phyloP scores from a whole-genome alignment of 2,329 filamentous ascomycete genomes.

The Dothideomycetes sp. region DNA sequence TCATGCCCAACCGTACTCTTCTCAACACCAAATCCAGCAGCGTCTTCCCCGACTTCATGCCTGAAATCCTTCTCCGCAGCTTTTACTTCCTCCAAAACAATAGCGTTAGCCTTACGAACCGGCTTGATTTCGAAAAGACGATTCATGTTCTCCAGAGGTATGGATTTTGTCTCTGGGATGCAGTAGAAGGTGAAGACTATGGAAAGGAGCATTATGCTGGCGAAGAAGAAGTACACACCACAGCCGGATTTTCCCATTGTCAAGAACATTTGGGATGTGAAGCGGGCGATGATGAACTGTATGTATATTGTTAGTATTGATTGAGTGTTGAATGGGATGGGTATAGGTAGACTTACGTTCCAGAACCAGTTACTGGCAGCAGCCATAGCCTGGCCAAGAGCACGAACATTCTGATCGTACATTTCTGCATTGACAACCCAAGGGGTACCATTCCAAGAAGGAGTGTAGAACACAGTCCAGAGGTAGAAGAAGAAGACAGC shows the following conservation, averaged over 20 bases:
- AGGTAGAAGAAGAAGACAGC: slow-evolving; percentile 49
- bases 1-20: slow-evolving; percentile 6
- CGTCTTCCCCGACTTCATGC: slow-evolving; percentile 29
- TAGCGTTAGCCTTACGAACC: slow-evolving; percentile 31
- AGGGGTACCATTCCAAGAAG: slow-evolving; percentile 26
- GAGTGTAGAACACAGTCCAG: slow-evolving; percentile 45
- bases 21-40: slow-evolving; percentile 6
- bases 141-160: slow-evolving; percentile 40
- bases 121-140: slow-evolving; percentile 38
- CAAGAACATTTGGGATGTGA: slow-evolving; percentile 42
- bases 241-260: slow-evolving; percentile 32
- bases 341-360: neutral
- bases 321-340: too few relatives aligned
- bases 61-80: slow-evolving; percentile 8
- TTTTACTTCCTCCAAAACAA: slow-evolving; percentile 28
- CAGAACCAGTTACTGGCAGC: slow-evolving; percentile 28
- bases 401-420: slow-evolving; percentile 33
- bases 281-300: slow-evolving; percentile 31
- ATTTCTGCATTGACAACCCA: slow-evolving; percentile 42
- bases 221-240: slow-evolving; percentile 38
- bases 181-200: slow-evolving; percentile 39
- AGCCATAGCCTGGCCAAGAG: slow-evolving; percentile 27
- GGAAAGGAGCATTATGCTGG: slow-evolving; percentile 37
- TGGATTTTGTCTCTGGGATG: slow-evolving; percentile 35
- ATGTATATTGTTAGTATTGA: neutral